A percentile compares a stretch with the other conserved stretches of the same genome.
phyloP scores from a whole-genome alignment of 352 stramenopile species.

The Pseudoperonospora humuli region DNA sequence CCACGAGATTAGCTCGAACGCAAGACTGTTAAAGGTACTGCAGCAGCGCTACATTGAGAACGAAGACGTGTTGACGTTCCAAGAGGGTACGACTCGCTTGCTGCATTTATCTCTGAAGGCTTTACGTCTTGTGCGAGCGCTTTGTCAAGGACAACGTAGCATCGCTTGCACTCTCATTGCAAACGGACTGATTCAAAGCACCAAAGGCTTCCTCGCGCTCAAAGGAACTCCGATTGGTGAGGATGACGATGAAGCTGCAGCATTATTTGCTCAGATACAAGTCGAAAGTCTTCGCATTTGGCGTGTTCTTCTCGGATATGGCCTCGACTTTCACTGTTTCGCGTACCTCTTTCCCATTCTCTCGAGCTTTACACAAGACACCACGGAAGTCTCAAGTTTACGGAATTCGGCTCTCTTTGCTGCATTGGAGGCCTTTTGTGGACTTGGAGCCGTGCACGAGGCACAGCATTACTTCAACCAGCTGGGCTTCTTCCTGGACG shows the following conservation, averaged over 20 bases:
- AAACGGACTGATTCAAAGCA: conserved; percentile 46
- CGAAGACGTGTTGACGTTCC: conserved; percentile 32
- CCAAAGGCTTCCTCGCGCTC: conserved; percentile 47
- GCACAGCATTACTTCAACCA: conserved; percentile 61
- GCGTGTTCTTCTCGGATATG: conserved; percentile 54
- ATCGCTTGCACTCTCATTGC: conserved; percentile 30
- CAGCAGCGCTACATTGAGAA: conserved; percentile 48
- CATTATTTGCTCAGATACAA: conserved; percentile 32
- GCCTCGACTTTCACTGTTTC: conserved; percentile 62
- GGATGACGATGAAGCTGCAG: conserved; percentile 9
- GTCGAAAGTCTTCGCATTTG: conserved; percentile 53
- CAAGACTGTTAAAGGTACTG: conserved; percentile 32
- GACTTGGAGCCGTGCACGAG: conserved; percentile 35
- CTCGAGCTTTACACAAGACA: conserved; percentile 27
- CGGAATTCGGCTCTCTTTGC: conserved; percentile 34
- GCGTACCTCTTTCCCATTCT: conserved; percentile 55
- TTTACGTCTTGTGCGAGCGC: conserved; percentile 31
- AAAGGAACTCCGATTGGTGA: conserved; percentile 18
- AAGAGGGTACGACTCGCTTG: conserved; percentile 19
- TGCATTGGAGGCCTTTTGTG: conserved; percentile 39
- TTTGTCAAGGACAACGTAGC: conserved; percentile 44
- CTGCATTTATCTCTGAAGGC: conserved; percentile 34
- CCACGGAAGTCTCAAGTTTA: neutral
- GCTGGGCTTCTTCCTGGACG: conserved; percentile 39
- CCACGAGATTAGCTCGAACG: conserved; percentile 38